Evolutionary conservation across 2,329 filamentous ascomycete species (phyloP).

Genomic region (Hymenoscyphus fructigenus): DNA sequence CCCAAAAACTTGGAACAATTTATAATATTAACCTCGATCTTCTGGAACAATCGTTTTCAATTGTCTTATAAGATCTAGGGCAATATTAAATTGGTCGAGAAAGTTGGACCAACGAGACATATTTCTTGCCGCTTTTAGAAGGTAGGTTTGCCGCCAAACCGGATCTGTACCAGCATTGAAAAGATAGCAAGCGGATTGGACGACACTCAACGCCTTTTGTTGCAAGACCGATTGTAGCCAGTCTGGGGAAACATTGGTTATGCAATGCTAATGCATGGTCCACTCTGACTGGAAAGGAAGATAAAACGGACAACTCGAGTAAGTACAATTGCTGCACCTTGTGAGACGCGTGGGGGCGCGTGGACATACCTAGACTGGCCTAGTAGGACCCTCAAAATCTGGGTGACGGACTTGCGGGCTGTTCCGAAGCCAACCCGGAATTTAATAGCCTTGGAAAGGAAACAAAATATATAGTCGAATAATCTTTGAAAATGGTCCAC

Average conservation of each 20-base stretch:
- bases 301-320: conserved; percentile 6
- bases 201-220: conserved; percentile 1
- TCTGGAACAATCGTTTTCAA: no score
- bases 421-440: not conserved
- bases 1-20: no score
- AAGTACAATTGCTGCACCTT: conserved; percentile 12
- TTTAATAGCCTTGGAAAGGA: not conserved
- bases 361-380: conserved; percentile 19
- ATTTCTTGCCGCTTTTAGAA: no score
- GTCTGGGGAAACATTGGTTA: conserved; percentile 6
- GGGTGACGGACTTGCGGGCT: not conserved
- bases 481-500: not conserved
- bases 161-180: conserved; percentile 15
- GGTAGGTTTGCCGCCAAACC: conserved; percentile 21
- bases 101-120: no score
- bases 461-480: not conserved
- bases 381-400: conserved; percentile 8
- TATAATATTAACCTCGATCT: no score
- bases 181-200: conserved; percentile 14
- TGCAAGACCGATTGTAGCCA: conserved; percentile 9
- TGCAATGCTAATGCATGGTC: conserved; percentile 7
- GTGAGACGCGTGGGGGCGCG: conserved; percentile 23
- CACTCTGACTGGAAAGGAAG: not conserved
- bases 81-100: no score
- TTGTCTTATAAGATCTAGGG: no score